phyloP scores from a whole-genome alignment of 78 protist species.

The Cavenderia fasciculata region DNA sequence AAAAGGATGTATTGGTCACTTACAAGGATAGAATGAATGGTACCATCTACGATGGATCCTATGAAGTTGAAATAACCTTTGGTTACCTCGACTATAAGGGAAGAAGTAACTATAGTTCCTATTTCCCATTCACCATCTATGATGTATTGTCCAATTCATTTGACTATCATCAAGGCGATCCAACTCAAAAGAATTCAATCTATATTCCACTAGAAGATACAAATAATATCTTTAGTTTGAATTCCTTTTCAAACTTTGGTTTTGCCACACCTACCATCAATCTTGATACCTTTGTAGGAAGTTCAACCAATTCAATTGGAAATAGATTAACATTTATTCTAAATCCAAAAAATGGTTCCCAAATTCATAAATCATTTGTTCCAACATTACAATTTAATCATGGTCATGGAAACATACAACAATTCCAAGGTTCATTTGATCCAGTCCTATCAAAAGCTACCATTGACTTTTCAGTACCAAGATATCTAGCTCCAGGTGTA shows the following conservation, averaged over 20 bases:
- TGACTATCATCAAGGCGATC: not conserved
- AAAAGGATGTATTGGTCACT: too few species aligned
- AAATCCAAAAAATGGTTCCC: too few species aligned
- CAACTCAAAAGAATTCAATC: too few species aligned
- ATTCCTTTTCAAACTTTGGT: too few species aligned
- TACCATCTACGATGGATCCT: not conserved
- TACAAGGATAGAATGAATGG: not conserved
- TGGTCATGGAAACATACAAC: not conserved
- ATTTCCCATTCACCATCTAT: not conserved
- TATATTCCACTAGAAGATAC: too few species aligned
- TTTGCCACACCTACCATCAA: too few species aligned
- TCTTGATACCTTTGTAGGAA: too few species aligned
- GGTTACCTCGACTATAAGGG: too few species aligned
- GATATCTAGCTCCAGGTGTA: not conserved
- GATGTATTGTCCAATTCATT: not conserved
- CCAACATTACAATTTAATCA: not conserved
- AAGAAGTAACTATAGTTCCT: not conserved
- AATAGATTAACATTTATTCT: too few species aligned
- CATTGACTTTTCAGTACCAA: not conserved
- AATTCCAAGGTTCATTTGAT: not conserved
- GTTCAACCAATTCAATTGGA: too few species aligned
- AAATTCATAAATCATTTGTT: too few species aligned
- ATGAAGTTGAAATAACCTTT: not conserved
- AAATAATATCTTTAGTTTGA: too few species aligned
- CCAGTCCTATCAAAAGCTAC: not conserved